Evolutionary conservation across 208 protist genomes (phyloP), one percentile per base, ranked within the genome.

Genomic region (Trypanosoma caninum): DNA sequence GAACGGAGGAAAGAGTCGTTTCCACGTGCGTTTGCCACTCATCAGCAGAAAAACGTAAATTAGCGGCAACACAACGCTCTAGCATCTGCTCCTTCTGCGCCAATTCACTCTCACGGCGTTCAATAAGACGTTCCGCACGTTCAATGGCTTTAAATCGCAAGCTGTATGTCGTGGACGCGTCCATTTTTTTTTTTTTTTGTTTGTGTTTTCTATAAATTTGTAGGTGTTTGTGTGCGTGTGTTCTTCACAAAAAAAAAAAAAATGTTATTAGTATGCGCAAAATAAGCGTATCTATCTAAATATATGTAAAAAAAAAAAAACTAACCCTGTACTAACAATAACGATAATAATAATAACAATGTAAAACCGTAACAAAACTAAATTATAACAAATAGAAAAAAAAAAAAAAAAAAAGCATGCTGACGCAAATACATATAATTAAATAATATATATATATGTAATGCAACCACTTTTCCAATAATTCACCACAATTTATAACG

Each of bases 111-210:
- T 48, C 41, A 6, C 52, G 56, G 16, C 41, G 42, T 44, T n/a
- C 27, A 11, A 61, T 18, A 16, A 61, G 8, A 20, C 31, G 44
- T 28, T 61, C 56, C 42, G 56, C 56, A 20, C 56, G 56, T n/a
- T 61, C 56, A 28, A 61, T 10, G 0, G 56, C 56, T 0, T 50
- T 44, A 2, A 61, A 4, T 18, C 56, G 56, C 27, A 61, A 38
- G 3, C 30, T 22, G 31, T 61, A 51, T 9, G 28, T 18, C 16
- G 10, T 23, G 8, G 18, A 9, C 7, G 38, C 44, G n/a, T 48
- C 9, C 27, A 61, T 52, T 40, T 34, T 34, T 44, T 3, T 23
- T 3, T 18, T 5, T 18, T 11, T 23, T 44, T 11, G 40, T 18
- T 20, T 18, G 16, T 20, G 5, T 44, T 23, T 5, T 18, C 14